Evolutionary conservation across 805 yeast genomes (phyloP).

Genomic region (Schwanniomyces vanrijiae): DNA sequence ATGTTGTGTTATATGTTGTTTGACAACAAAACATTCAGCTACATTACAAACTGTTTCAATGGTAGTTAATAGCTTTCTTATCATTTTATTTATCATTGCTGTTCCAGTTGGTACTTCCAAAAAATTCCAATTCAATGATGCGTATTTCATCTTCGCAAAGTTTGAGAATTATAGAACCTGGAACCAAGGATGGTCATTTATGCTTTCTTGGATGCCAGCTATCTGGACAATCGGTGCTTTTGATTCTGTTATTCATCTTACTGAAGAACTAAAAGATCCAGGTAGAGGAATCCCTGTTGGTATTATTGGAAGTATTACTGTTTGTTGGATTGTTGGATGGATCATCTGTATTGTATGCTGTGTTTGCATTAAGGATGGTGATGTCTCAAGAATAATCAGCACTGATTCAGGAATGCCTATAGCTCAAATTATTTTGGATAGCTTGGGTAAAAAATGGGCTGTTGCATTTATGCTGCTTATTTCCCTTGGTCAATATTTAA

Average conservation of each 20-base stretch:
- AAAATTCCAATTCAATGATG: constrained; percentile 22
- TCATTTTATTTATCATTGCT: constrained; percentile 59
- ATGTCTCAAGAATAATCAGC: constrained; percentile 38
- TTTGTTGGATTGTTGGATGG: constrained; percentile 61
- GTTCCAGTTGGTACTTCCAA: constrained; percentile 57
- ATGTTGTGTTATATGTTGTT: constrained; percentile 53
- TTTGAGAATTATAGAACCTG: constrained; percentile 53
- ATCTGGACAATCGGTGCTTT: constrained; percentile 77
- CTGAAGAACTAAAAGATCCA: constrained; percentile 69
- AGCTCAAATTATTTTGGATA: constrained; percentile 63
- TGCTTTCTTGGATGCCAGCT: constrained; percentile 62
- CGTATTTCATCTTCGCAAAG: constrained; percentile 53
- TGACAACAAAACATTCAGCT: constrained; percentile 58
- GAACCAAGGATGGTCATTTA: constrained; percentile 42
- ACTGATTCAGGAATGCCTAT: constrained; percentile 58
- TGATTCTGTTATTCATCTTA: constrained; percentile 71
- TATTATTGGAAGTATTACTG: constrained; percentile 56
- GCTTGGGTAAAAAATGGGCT: constrained; percentile 66
- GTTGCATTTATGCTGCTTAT: constrained; percentile 60
- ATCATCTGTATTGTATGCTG: constrained; percentile 50
- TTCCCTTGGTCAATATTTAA: constrained; percentile 60
- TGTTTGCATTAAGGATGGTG: constrained; percentile 54
- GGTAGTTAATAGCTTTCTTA: constrained; percentile 49
- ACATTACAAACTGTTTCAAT: constrained; percentile 61
- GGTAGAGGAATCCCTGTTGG: constrained; percentile 65